Evolutionary conservation across 2,329 filamentous ascomycete genomes (phyloP), one percentile per base, ranked within the genome.

Genomic region (Ceratocystis variospora): DNA sequence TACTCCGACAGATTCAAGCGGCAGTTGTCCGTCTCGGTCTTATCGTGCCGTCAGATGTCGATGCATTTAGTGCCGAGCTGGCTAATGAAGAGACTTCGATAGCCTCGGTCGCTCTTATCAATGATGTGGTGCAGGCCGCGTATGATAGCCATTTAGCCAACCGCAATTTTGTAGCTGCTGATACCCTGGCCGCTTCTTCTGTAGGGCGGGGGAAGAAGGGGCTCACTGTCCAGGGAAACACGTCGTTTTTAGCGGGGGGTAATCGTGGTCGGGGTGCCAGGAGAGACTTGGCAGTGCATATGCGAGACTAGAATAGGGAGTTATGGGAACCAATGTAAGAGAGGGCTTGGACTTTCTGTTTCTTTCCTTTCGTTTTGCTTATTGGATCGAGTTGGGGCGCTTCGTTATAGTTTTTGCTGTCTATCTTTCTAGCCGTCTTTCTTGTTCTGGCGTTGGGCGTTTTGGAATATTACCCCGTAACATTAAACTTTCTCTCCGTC

Each of bases 1-100:
- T 96, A 53, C 84, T 99, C 41, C 90, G 94, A 69, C 90, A 90
- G 69, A 90, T 96, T 69, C 89, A 92, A 72, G 88, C 92, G 1
- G 86, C 96, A 50, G 83, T 96, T 69, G 87, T 87, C 62, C 88
- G 93, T 63, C 82, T 96, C 33, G 88, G 88, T 48, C 86, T 97
- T 19, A 82, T 96, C 65, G 85, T 87, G 3, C 90, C 93, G 2
- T 80, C 87, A 1, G 81, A 89, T 71, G 77, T 80, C 31, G 79
- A 80, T 55, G 80, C 83, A 0, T 89, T 93, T 72, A 79, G 85
- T 33, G 79, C 82, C 44, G 88, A 96, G 74, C 83, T 89, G 46
- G 79, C 87, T 46, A 85, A 87, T 64, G 89, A 96, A 76, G 81
- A 86, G 68, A 94, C 95, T 72, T 90, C 97, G 71, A 90, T 96